Evolutionary conservation across 805 yeast genomes (phyloP), one percentile per base, ranked within the genome.

Genomic region (Saturnispora quitensis): DNA sequence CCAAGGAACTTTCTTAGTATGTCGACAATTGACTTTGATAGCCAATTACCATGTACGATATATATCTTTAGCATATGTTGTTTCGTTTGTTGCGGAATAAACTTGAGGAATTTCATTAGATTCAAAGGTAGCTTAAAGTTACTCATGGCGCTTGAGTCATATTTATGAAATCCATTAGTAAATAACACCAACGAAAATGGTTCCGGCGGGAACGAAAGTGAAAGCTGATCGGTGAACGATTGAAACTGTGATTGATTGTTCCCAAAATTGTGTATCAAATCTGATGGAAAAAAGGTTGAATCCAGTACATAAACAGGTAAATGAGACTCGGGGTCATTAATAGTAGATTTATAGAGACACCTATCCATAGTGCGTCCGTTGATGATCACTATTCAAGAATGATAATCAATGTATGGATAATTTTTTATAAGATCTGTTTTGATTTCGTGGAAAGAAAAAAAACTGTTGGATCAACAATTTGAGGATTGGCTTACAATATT

Each of bases 21-120:
- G 50, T 86, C 89, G 15, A 85, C 77, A 36, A 88, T 76, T 0
- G 95, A 83, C 59, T 89, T 80, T 27, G 88, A 78, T 68, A 90
- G 78, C 93, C 97, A 89, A 45, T 86, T 84, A 58, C 90, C 97
- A 67, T 91, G 97, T 2, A 91, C 95, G 31, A 90, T 76, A 56
- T 83, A 85, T 3, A 89, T 72, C 60, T 80, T 83, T 48, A 70
- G 69, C 43, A 91, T 67, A 51, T 77, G 72, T 49, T 76, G 75
- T 54, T 79, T 77, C 43, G 74, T 68, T 5, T 72, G 73, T 15
- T 76, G 73, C 2, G 91, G 81, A 27, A 91, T 73, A 56, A 78
- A 68, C 55, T 73, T 75, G 44, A 78, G 62, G 45, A 78, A 73
- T 59, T 73, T 73, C 47, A 77, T 61, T 13, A 68, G 48, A 45